Evolutionary conservation across 2,329 filamentous ascomycete species (phyloP), one percentile per base, ranked within the genome.

Genomic region (Fusarium chlamydosporum): DNA sequence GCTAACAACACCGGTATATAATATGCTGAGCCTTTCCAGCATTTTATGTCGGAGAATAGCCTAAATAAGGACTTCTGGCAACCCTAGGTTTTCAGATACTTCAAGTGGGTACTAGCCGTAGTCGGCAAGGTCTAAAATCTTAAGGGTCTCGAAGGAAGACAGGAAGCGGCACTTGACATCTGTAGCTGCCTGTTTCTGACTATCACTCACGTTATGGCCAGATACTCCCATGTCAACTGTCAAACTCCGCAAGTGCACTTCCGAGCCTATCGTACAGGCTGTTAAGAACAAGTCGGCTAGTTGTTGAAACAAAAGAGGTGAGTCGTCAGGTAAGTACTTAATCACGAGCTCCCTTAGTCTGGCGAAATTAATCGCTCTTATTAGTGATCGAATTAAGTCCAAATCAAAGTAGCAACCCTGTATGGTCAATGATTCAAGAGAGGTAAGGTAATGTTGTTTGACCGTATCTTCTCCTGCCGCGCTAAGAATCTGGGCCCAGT

Each of bases 11-110:
- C 55, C 57, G 0, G 2, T 7, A 12, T 68, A 68, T 5, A 40
- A 57, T 11, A 72, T 53, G 7, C 23, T 56, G 10, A 72, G 26
- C 5, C 6, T 46, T 18, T 18, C 69, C 11, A 72, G 40, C 8
- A 47, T 40, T 11, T 54, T 20, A 7, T 72, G 68, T 20, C 46
- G 52, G 13, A 68, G 31, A 16, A 70, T 68, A 2, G 66, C 63
- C 13, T 55, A 50, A 7, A 70, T 7, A 15, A 72, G 26, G 1
- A 13, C 18, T 6, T 57, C 33, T 6, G 47, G 18, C 4, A 72
- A 23, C 4, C 10, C 63, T 34, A 20, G 66, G 53, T 33, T 65
- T 48, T 33, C 16, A 7, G 50, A 18, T 3, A 43, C 11, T 6
- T 31, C 27, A 5, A 33, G 27, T 18, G 7, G 16, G 16, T 53